Conservation (phyloP, 2,329 filamentous ascomycete genomes). For the Xylaria sp. region DNA sequence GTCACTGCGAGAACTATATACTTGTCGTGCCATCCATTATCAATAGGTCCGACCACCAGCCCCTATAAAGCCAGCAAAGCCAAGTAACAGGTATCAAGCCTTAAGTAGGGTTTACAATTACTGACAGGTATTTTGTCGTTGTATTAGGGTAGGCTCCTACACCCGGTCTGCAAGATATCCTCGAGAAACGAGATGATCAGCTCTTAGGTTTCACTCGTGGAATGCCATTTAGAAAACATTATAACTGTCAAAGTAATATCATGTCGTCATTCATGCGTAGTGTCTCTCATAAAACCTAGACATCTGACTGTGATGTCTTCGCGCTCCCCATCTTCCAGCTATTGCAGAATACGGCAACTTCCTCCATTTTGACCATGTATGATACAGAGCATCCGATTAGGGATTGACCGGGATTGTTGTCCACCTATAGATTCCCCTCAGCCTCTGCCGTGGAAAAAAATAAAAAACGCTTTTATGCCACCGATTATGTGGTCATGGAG, state of each 20-base stretch:
- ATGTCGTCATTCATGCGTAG: slow-evolving; percentile 44
- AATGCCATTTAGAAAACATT: background rate
- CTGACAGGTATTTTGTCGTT: no score
- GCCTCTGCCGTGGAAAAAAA: slow-evolving; percentile 23
- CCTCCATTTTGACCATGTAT: background rate
- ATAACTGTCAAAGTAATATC: slow-evolving; percentile 32
- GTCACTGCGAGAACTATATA: background rate
- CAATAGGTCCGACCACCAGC: no score
- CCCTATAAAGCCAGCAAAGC: no score
- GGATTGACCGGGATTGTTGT: slow-evolving; percentile 16
- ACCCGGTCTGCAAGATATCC: background rate
- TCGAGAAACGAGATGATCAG: background rate
- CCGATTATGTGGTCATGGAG: background rate
- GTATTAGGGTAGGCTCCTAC: no score
- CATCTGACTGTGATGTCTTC: slow-evolving; percentile 23
- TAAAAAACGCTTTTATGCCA: slow-evolving; percentile 22
- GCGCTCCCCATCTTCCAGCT: slow-evolving; percentile 6
- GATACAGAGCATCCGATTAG: slow-evolving; percentile 1
- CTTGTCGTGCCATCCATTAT: background rate
- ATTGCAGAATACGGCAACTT: background rate
- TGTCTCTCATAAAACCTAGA: slow-evolving; percentile 39
- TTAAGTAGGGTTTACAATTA: background rate
- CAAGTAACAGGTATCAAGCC: background rate
- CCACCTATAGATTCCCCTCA: slow-evolving; percentile 32
- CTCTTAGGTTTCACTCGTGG: background rate